phyloP scores from a whole-genome alignment of 2,329 filamentous ascomycete genomes.

The Colletotrichum euphorbiae region DNA sequence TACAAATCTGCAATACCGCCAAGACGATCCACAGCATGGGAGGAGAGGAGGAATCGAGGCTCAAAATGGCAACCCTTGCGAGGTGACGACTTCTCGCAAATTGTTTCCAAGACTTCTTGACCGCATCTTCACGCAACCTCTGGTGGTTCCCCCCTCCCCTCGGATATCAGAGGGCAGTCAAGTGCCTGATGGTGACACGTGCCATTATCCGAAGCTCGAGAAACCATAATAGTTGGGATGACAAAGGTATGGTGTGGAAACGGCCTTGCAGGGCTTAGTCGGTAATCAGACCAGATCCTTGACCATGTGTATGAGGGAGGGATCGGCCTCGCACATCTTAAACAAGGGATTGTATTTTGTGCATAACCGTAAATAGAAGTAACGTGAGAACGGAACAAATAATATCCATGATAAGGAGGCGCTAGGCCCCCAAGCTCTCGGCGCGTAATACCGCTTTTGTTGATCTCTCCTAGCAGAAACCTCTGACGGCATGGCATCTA shows the following conservation, averaged over 20 bases:
- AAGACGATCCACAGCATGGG: too few species aligned
- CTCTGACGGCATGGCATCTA: too few species aligned
- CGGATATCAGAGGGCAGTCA: not conserved
- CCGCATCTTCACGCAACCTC: too few species aligned
- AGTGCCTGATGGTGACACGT: not conserved
- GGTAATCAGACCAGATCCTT: conserved; percentile 4
- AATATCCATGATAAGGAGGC: not conserved
- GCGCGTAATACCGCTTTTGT: not conserved
- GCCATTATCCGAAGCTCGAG: not conserved
- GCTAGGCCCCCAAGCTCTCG: not conserved
- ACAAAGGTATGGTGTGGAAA: not conserved
- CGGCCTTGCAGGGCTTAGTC: conserved; percentile 1
- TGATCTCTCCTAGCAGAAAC: not conserved
- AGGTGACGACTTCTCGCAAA: too few species aligned
- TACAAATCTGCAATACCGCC: too few species aligned
- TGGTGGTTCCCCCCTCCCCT: not conserved
- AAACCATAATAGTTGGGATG: not conserved
- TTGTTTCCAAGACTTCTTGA: too few species aligned
- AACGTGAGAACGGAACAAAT: not conserved
- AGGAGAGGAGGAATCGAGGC: too few species aligned
- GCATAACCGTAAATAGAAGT: conserved; percentile 13
- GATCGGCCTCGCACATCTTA: not conserved
- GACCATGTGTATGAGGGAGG: not conserved
- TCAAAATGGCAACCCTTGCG: too few species aligned
- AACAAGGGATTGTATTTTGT: not conserved